Percentiles rank a stretch among this genome's conserved stretches.
phyloP scores from a whole-genome alignment of 805 yeast species.

The Groenewaldozyma salmanticensis region DNA sequence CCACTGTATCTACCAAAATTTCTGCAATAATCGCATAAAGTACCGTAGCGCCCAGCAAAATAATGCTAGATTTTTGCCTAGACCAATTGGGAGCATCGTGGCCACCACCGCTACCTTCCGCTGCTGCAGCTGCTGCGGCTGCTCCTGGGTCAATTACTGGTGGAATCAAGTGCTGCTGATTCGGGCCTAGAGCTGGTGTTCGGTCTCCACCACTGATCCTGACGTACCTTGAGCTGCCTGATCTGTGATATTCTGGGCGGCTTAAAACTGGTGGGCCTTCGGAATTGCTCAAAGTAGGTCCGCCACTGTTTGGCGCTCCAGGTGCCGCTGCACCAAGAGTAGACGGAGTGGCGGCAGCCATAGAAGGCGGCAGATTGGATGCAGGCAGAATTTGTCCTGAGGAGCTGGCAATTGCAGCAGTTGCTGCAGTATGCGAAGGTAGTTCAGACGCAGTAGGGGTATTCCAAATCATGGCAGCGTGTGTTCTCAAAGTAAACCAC shows the following conservation, averaged over 20 bases:
- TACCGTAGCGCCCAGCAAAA: slow-evolving; percentile 73
- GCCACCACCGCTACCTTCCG: slow-evolving; percentile 39
- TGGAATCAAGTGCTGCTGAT: neutral
- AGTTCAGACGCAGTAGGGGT: slow-evolving; percentile 1
- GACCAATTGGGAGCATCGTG: slow-evolving; percentile 99
- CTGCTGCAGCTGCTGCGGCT: slow-evolving; percentile 2
- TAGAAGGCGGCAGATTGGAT: neutral
- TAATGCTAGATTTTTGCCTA: slow-evolving; percentile 68
- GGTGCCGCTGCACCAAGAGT: neutral
- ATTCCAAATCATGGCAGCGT: slow-evolving; percentile 92
- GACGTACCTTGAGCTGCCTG: neutral
- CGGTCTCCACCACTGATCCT: neutral
- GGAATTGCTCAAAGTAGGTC: neutral
- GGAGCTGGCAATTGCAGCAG: no score
- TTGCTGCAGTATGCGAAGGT: slow-evolving; percentile 2
- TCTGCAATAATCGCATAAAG: slow-evolving; percentile 92
- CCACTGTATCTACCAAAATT: slow-evolving; percentile 85
- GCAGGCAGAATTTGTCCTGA: neutral
- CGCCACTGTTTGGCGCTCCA: no score
- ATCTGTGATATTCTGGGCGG: no score
- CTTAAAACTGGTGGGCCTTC: neutral
- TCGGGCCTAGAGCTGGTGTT: no score
- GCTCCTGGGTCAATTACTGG: neutral
- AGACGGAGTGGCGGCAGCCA: neutral
- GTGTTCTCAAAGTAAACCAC: slow-evolving; percentile 88